Base-by-base conservation (phyloP, 306 rosid species). In the Rubus parviflorus region DNA sequence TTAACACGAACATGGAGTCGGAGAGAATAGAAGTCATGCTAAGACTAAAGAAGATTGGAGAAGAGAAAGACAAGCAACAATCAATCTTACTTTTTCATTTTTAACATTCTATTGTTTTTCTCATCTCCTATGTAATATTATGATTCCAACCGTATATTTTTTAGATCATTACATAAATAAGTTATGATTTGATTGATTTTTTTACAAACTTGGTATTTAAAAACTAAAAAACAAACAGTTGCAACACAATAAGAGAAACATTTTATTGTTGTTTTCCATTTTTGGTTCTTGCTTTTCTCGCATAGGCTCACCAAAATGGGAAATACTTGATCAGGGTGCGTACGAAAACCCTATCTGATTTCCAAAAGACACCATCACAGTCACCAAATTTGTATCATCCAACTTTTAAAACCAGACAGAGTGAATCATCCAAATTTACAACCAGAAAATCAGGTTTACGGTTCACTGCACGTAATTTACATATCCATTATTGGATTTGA, bases 391-490 rank as follows among this genome's bases (percentile, higher is more conserved):
- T 11, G 72, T 9, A 17, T 35, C 46, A 61, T 75, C 60, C 75
- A 71, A 20, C 53, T 43, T 67, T 43, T 11, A n/a, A 42, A 23
- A 20, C 37, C 72, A 67, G 49, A 67, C 17, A 64, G 72, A 49
- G 49, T 20, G 73, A 49, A 43, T 22, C 65, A 38, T 51, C 72
- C 13, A 30, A 46, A 41, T 56, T 80, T 74, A n/a, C 38, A 35
- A 68, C 79, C 75, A 15, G 71, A 57, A 74, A 43, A 46, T 74
- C 42, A 41, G 54, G 83, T 45, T 62, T 68, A 37, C 19, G 49
- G 75, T 80, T 68, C 60, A 35, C 54, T 65, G 25, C 52, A 54
- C 67, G 83, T 64, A 53, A 73, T 63, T 65, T 51, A 79, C 40
- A 10, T 14, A 52, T 46, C 64, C 65, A 69, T 57, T 7, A 79